Base-by-base conservation (phyloP, 306 rosid genomes). In the Sophora flavescens region DNA sequence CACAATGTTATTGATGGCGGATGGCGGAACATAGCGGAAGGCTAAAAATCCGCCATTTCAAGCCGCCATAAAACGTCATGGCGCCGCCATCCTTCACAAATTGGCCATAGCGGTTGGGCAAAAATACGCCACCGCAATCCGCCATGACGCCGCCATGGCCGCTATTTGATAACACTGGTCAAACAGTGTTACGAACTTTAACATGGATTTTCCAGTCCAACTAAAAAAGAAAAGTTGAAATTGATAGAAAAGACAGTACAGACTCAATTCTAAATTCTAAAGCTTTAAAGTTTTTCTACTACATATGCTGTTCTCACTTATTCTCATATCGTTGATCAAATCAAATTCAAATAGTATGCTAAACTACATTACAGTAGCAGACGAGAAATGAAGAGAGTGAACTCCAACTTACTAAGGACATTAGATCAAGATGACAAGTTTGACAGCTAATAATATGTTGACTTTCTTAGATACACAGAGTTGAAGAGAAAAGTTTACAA, bases 261-360 rank as follows among this genome's bases (percentile, higher is more conserved):
- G 62, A 68, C 54, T 48, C 3, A 1, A 60, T 72, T 65, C 30
- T 14, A 26, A 1, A 52, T 72, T 65, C 38, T 14, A 22, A 48
- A 42, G 67, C 45, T 42, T 52, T 76, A 15, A 33, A 3, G 63
- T 2, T 48, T n/a, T 70, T 70, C 56, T 35, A 57, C 64, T 56
- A 52, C 8, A 32, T 41, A 15, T 36, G 48, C 16, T 7, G 14
- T 70, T 76, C 10, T 62, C 26, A 45, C 70, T 32, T 32, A 70
- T 63, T 70, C 57, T 62, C 62, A 51, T 2, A 36, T 7, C 1
- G 68, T 68, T 81, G 41, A 68, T 38, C 73, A 65, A 54, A 48
- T 47, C 30, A 52, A 70, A 63, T 30, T 81, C 7, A 5, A 32
- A 35, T 13, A 12, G 8, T 64, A 10, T 12, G 6, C 36, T 16